A percentile compares a stretch with the other conserved stretches of the same genome.
These are phyloP conservation scores for Polytolypa hystricis DNA, from an alignment of 2,329 filamentous ascomycete genomes.

Conservation along the genomic window DNA sequence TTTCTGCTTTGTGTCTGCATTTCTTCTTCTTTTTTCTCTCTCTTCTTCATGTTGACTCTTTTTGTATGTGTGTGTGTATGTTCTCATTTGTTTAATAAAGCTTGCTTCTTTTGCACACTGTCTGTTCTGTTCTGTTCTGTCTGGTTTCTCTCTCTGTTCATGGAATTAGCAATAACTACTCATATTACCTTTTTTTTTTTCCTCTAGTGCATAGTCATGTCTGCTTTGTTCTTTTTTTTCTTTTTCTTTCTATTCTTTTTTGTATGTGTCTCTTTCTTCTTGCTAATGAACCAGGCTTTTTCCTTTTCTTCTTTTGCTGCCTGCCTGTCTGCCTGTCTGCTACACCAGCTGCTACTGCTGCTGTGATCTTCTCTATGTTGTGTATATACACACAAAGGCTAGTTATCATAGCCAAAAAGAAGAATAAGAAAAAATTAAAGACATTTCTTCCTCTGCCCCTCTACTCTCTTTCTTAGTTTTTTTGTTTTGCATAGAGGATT, in stretches of 20 bases:
- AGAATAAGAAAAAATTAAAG: no score
- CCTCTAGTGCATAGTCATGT: conserved; percentile 6
- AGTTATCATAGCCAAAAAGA: no score
- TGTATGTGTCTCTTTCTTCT: neutral
- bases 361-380: no score
- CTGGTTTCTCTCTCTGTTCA: no score
- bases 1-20: conserved; percentile 10
- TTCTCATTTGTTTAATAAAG: no score
- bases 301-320: neutral
- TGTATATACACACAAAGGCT: no score
- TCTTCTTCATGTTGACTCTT: conserved; percentile 8
- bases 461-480: neutral
- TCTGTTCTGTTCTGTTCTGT: no score
- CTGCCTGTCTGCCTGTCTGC: no score
- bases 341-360: no score
- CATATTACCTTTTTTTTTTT: conserved; percentile 8
- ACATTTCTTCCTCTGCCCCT: no score
- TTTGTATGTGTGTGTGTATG: neutral
- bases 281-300: neutral
- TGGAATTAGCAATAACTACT: conserved; percentile 6
- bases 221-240: neutral
- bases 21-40: conserved; percentile 9
- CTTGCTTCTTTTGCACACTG: no score
- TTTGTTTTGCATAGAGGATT: neutral
- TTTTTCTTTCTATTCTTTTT: neutral